Evolutionary conservation across 2,329 filamentous ascomycete genomes (phyloP).

Genomic region (Chrysoporthe cubensis): DNA sequence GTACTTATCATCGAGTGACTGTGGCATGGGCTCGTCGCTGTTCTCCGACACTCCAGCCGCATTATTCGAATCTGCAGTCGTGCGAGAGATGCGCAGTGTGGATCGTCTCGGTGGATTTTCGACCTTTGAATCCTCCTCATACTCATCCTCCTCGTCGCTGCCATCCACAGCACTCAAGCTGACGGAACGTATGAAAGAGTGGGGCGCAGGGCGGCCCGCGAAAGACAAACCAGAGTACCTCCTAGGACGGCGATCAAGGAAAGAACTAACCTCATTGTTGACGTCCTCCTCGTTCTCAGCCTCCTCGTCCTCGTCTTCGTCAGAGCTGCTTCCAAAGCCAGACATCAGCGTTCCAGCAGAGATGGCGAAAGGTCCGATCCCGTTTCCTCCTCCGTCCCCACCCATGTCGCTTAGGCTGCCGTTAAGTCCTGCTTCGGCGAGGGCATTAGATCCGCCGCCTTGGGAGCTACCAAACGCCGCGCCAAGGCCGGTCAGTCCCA

Average conservation of each 20-base stretch:
- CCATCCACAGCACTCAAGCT: constrained; percentile 12
- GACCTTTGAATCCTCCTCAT: constrained; percentile 1
- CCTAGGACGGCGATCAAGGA: constrained; percentile 29
- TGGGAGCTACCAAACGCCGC: constrained; percentile 38
- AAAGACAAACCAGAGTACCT: constrained; percentile 22
- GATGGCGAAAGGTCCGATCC: constrained; percentile 73
- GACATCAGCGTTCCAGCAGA: constrained; percentile 78
- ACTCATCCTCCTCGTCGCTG: constrained; percentile 11
- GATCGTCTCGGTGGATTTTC: constrained; percentile 2
- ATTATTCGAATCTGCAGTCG: neutral
- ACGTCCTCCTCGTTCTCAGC: constrained; percentile 81
- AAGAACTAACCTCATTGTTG: constrained; percentile 66
- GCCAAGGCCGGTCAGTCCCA: constrained; percentile 53
- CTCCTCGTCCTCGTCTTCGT: constrained; percentile 95
- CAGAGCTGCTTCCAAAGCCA: constrained; percentile 92
- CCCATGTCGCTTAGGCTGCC: constrained; percentile 68
- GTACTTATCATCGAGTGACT: neutral
- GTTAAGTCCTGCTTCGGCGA: constrained; percentile 81
- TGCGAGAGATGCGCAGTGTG: neutral
- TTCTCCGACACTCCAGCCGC: neutral
- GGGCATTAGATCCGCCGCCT: constrained; percentile 56
- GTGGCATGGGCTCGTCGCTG: neutral
- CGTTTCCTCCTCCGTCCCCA: constrained; percentile 65
- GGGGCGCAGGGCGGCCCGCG: constrained; percentile 19
- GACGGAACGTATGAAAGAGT: constrained; percentile 19